Conservation (phyloP, 768 basidiomycete species). For the Plicaturopsis crispa region DNA sequence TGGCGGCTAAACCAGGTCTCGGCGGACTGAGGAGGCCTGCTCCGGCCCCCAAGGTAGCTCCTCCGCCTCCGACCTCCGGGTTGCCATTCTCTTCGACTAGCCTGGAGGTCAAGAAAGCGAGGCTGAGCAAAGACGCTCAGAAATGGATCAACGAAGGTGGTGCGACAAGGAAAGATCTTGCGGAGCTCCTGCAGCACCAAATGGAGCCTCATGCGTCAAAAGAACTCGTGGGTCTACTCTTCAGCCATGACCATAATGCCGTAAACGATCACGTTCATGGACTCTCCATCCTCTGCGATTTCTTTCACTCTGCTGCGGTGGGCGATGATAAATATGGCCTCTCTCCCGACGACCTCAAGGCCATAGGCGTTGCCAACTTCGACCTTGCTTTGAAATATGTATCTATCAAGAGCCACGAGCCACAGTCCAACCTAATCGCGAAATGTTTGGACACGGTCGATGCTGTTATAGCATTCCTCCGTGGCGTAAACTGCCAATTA, state of each 20-base stretch:
- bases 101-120: slow-evolving; percentile 23
- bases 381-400: slow-evolving; percentile 92
- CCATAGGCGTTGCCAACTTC: slow-evolving; percentile 74
- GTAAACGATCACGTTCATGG: slow-evolving; percentile 89
- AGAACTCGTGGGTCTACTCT: slow-evolving; percentile 69
- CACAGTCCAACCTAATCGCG: slow-evolving; percentile 82
- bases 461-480: slow-evolving; percentile 68
- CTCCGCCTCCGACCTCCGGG: slow-evolving; percentile 21
- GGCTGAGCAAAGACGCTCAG: slow-evolving; percentile 67
- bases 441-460: slow-evolving; percentile 87
- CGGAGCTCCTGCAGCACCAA: slow-evolving; percentile 80
- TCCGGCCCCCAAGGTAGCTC: slow-evolving; percentile 21
- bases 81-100: slow-evolving; percentile 25
- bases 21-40: slow-evolving; percentile 39
- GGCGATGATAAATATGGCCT: slow-evolving; percentile 47
- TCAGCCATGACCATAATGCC: slow-evolving; percentile 94
- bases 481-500: slow-evolving; percentile 65
- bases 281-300: slow-evolving; percentile 64
- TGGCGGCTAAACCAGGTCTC: slow-evolving; percentile 28
- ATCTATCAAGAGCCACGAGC: slow-evolving; percentile 83
- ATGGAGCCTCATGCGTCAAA: slow-evolving; percentile 83
- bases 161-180: slow-evolving; percentile 77
- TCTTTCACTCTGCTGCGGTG: slow-evolving; percentile 52
- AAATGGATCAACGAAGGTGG: slow-evolving; percentile 86
- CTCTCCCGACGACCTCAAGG: slow-evolving; percentile 41